phyloP scores from a whole-genome alignment of 306 rosid species.

The Myrica gale region DNA sequence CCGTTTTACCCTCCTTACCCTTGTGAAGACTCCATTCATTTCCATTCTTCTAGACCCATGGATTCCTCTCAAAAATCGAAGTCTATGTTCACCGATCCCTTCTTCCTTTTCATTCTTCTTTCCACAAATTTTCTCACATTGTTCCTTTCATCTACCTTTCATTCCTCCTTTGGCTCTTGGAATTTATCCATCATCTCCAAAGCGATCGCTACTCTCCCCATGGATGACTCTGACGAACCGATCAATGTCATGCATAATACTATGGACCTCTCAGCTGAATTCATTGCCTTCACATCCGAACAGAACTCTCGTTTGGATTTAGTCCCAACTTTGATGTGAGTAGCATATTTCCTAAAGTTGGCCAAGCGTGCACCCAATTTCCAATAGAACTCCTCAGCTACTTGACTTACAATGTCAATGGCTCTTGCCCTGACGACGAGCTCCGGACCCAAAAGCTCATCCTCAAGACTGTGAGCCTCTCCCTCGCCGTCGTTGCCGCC shows the following conservation, averaged over 20 bases:
- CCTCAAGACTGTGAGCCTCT: conserved; percentile 52
- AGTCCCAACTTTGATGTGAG: conserved; percentile 39
- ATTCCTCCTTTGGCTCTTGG: conserved; percentile 35
- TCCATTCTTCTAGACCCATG: neutral
- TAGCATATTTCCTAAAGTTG: conserved; percentile 36
- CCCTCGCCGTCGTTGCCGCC: conserved; percentile 47
- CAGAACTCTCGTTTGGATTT: conserved; percentile 42
- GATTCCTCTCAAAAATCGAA: conserved; percentile 21
- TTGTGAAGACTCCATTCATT: no score
- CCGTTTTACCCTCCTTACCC: no score
- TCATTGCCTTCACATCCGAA: conserved; percentile 32
- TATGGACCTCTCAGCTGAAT: conserved; percentile 32
- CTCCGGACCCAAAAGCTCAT: conserved; percentile 47
- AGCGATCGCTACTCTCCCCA: no score
- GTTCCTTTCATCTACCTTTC: conserved; percentile 33
- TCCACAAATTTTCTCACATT: conserved; percentile 41
- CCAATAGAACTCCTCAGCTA: conserved; percentile 33
- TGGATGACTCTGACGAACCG: no score
- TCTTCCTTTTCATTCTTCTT: conserved; percentile 38
- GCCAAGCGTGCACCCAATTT: conserved; percentile 36
- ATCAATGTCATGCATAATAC: neutral
- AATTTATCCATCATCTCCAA: neutral
- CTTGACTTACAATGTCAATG: conserved; percentile 45
- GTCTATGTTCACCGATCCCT: conserved; percentile 1
- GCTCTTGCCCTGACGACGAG: conserved; percentile 52